Evolutionary conservation across 768 basidiomycete genomes (phyloP).

Genomic region (Kwoniella dejecticola): DNA sequence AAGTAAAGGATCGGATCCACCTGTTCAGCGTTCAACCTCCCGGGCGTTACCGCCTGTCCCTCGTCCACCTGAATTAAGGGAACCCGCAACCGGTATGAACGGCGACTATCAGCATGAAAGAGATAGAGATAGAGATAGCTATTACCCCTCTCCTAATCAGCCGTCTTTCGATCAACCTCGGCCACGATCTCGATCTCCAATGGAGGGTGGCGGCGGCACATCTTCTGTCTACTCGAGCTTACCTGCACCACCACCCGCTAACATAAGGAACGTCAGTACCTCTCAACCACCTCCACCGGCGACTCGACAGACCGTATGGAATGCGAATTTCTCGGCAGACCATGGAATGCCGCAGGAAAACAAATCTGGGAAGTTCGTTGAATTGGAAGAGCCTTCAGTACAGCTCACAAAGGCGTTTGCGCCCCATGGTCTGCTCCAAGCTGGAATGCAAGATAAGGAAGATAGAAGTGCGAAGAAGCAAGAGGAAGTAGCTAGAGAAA

Average conservation of each 20-base stretch:
- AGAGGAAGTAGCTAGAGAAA: slow-evolving; percentile 89
- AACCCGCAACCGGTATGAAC: slow-evolving; percentile 10
- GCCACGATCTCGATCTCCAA: slow-evolving; percentile 24
- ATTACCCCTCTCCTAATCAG: slow-evolving; percentile 6
- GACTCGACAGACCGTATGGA: slow-evolving; percentile 78
- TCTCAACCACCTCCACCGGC: slow-evolving; percentile 29
- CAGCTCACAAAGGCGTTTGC: slow-evolving; percentile 92
- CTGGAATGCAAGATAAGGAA: slow-evolving; percentile 91
- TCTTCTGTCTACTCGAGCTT: slow-evolving; percentile 5
- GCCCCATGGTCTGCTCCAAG: slow-evolving; percentile 89
- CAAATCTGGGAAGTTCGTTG: slow-evolving; percentile 65
- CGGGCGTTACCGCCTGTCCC: slow-evolving; percentile 45
- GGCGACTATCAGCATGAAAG: neutral
- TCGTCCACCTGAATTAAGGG: slow-evolving; percentile 18
- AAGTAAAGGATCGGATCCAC: slow-evolving; percentile 21
- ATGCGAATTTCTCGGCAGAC: slow-evolving; percentile 76
- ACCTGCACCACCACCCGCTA: neutral
- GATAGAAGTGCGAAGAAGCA: slow-evolving; percentile 94
- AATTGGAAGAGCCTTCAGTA: slow-evolving; percentile 69
- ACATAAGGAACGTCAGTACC: neutral
- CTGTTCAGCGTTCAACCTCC: slow-evolving; percentile 30
- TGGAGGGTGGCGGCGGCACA: neutral
- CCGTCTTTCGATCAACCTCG: slow-evolving; percentile 13
- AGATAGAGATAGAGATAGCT: slow-evolving; percentile 7
- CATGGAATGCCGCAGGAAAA: slow-evolving; percentile 59